These are phyloP conservation scores for Myxozyma mucilagina DNA, from an alignment of 805 yeast genomes.

Conservation along the genomic window DNA sequence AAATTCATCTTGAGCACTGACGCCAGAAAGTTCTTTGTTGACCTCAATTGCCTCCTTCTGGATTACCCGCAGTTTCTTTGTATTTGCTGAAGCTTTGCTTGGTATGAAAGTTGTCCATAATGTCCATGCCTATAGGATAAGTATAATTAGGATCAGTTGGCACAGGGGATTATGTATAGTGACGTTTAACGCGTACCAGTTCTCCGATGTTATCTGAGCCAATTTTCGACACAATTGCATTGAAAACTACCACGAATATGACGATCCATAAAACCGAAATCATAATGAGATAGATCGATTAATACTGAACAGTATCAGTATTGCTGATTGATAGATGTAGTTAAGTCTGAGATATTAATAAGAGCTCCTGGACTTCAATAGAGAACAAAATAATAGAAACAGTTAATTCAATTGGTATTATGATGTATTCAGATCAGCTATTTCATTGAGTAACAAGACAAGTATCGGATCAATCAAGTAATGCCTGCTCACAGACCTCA, in stretches of 20 bases:
- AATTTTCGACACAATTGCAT: conserved; percentile 44
- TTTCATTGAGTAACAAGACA: too few species aligned
- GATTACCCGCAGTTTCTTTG: conserved; percentile 39
- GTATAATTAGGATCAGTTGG: background rate
- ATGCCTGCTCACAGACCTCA: too few species aligned
- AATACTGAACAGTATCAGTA: background rate
- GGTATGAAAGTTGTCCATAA: conserved; percentile 20
- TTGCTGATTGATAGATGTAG: too few species aligned
- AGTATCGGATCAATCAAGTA: too few species aligned
- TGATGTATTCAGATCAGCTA: too few species aligned
- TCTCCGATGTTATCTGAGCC: conserved; percentile 41
- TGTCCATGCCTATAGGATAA: conserved; percentile 23
- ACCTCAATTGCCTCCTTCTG: conserved; percentile 50
- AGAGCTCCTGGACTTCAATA: too few species aligned
- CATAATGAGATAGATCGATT: conserved; percentile 3
- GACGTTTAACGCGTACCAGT: conserved; percentile 26
- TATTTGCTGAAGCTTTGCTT: conserved; percentile 28
- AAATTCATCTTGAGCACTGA: conserved; percentile 90
- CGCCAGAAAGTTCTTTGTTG: conserved; percentile 54
- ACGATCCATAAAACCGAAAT: conserved; percentile 33
- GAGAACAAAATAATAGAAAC: too few species aligned
- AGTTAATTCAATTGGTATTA: too few species aligned
- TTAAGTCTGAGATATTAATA: too few species aligned
- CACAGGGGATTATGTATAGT: background rate
- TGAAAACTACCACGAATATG: conserved; percentile 43